Percentiles rank a stretch among this genome's conserved stretches.
These are phyloP conservation scores for Saccharomyces uvarum DNA, from an alignment of 1,139 yeast species.

Conservation along the genomic window DNA sequence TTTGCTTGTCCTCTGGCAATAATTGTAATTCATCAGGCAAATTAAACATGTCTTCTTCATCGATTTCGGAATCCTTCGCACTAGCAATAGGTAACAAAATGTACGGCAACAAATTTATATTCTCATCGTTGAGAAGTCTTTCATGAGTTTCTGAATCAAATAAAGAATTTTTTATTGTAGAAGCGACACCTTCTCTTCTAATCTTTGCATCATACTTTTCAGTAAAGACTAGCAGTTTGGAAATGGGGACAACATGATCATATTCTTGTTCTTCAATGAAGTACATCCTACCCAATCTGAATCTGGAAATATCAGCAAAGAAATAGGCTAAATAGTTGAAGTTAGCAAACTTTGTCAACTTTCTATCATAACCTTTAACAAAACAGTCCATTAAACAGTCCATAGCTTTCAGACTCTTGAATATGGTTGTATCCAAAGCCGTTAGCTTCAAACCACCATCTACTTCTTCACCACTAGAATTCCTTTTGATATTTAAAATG, in stretches of 20 bases:
- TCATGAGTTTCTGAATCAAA: constrained; percentile 71
- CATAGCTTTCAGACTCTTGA: constrained; percentile 54
- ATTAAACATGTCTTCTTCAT: constrained; percentile 79
- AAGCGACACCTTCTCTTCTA: constrained; percentile 88
- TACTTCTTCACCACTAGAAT: constrained; percentile 22
- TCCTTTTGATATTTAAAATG: constrained; percentile 44
- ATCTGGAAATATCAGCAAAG: constrained; percentile 83
- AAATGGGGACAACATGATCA: constrained; percentile 72
- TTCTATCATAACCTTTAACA: constrained; percentile 73
- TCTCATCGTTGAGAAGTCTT: constrained; percentile 49
- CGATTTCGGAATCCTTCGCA: constrained; percentile 56
- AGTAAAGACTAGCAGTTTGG: constrained; percentile 75
- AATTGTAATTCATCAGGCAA: constrained; percentile 86
- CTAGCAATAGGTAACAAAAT: constrained; percentile 78
- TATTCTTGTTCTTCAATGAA: constrained; percentile 64
- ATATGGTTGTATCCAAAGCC: constrained; percentile 34
- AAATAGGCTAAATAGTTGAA: constrained; percentile 81
- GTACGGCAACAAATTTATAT: constrained; percentile 71
- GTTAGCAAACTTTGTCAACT: constrained; percentile 62
- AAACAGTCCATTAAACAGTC: constrained; percentile 86
- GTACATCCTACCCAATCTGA: constrained; percentile 63
- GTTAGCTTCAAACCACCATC: constrained; percentile 11
- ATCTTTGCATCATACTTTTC: constrained; percentile 69
- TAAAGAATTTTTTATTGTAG: constrained; percentile 81
- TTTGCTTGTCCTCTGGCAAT: constrained; percentile 63